Conservation (phyloP, 495 filamentous ascomycete genomes). For the Talaromyces adpressus region DNA sequence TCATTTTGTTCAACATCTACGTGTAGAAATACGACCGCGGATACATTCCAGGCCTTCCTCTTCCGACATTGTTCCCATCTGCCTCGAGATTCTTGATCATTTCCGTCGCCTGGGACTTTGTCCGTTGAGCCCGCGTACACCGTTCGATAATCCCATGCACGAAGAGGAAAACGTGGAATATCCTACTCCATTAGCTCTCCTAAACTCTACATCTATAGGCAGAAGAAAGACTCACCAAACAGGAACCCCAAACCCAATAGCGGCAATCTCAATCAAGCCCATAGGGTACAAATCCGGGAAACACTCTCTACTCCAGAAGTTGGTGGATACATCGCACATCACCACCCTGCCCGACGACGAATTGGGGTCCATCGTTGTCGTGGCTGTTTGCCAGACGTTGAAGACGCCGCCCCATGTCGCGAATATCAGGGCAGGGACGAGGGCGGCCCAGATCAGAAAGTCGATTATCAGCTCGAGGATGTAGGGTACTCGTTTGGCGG, state of each 20-base stretch:
- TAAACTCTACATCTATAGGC: too few relatives aligned
- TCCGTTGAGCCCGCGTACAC: not conserved
- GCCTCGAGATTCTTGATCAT: slow-evolving; percentile 4
- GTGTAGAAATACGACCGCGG: not conserved
- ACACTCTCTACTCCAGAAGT: slow-evolving; percentile 8
- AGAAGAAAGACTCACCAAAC: slow-evolving; percentile 10
- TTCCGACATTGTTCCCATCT: not conserved
- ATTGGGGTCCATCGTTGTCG: not conserved
- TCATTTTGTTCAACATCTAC: not conserved
- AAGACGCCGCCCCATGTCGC: slow-evolving; percentile 10
- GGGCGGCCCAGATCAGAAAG: slow-evolving; percentile 9
- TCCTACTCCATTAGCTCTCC: slow-evolving; percentile 7
- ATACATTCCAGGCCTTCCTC: not conserved
- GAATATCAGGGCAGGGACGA: slow-evolving; percentile 8
- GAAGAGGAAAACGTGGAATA: not conserved
- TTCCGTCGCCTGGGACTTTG: not conserved
- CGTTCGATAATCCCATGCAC: not conserved
- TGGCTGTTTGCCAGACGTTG: slow-evolving; percentile 6
- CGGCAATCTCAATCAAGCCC: slow-evolving; percentile 9
- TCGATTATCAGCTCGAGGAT: slow-evolving; percentile 7
- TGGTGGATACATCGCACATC: not conserved
- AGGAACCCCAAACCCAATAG: slow-evolving; percentile 6
- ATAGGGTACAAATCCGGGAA: slow-evolving; percentile 8
- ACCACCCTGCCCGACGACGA: not conserved
- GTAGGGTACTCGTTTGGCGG: not conserved